phyloP scores from a whole-genome alignment of 345 rosid species.

The Citrus mangshanensis region DNA sequence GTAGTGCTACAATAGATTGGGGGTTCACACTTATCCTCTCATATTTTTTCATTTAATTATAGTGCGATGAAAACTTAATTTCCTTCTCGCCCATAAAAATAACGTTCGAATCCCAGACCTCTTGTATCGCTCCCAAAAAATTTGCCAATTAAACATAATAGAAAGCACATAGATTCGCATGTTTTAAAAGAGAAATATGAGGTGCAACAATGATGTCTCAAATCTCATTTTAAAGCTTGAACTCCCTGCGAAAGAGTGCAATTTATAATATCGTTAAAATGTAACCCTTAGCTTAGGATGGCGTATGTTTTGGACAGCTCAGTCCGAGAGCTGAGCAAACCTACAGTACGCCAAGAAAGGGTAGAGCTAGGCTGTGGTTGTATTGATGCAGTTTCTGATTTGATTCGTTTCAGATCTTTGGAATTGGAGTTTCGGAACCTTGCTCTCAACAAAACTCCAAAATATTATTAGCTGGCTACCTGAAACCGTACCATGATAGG shows the following conservation, averaged over 20 bases:
- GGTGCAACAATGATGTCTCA: too few species aligned
- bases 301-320: neutral
- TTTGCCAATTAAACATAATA: too few species aligned
- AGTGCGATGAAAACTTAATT: too few species aligned
- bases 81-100: too few species aligned
- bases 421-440: conserved; percentile 26
- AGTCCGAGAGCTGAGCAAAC: neutral
- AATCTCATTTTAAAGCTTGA: too few species aligned
- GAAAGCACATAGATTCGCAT: too few species aligned
- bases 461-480: conserved; percentile 17
- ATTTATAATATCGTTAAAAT: too few species aligned
- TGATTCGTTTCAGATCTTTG: conserved; percentile 27
- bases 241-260: too few species aligned
- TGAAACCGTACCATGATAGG: neutral
- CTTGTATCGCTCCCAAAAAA: too few species aligned
- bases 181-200: too few species aligned
- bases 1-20: neutral
- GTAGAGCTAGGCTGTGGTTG: neutral
- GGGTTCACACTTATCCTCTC: neutral
- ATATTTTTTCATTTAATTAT: too few species aligned
- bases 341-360: conserved; percentile 8
- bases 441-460: conserved; percentile 14
- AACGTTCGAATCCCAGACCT: too few species aligned
- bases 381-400: conserved; percentile 3
- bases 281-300: conserved; percentile 3